Evolutionary conservation across 176 grass and related monocot genomes (phyloP).

Genomic region (Aegilops longissima): DNA sequence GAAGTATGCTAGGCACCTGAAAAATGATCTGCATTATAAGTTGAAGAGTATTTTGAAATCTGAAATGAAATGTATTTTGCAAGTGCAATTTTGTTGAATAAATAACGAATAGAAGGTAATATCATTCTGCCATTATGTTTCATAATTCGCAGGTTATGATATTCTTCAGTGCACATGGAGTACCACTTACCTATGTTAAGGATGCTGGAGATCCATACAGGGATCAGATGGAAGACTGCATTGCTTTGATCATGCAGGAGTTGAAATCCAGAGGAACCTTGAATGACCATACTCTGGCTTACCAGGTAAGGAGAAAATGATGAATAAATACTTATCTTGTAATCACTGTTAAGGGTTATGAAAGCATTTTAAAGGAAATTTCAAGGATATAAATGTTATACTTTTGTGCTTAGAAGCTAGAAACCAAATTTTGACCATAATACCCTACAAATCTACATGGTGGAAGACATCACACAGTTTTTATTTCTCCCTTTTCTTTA

Average conservation of each 20-base stretch:
- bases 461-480: background rate
- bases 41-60: background rate
- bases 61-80: background rate
- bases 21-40: background rate
- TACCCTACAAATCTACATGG: background rate
- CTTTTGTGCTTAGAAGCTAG: background rate
- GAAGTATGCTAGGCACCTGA: background rate
- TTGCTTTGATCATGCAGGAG: constrained; percentile 88
- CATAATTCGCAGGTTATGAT: constrained; percentile 66
- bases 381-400: background rate
- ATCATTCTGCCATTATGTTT: constrained; percentile 19
- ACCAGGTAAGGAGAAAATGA: constrained; percentile 53
- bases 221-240: constrained; percentile 98
- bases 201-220: constrained; percentile 94
- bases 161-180: constrained; percentile 99
- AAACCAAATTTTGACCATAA: background rate
- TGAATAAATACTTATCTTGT: constrained; percentile 19
- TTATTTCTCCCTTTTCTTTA: background rate
- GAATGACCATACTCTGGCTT: constrained; percentile 83
- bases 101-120: background rate
- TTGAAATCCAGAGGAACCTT: constrained; percentile 80
- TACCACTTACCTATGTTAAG: constrained; percentile 88
- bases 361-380: background rate
- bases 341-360: background rate
- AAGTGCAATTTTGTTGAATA: background rate